phyloP scores from a whole-genome alignment of 768 basidiomycete species.

The Rhodosporidiobolus sp. region DNA sequence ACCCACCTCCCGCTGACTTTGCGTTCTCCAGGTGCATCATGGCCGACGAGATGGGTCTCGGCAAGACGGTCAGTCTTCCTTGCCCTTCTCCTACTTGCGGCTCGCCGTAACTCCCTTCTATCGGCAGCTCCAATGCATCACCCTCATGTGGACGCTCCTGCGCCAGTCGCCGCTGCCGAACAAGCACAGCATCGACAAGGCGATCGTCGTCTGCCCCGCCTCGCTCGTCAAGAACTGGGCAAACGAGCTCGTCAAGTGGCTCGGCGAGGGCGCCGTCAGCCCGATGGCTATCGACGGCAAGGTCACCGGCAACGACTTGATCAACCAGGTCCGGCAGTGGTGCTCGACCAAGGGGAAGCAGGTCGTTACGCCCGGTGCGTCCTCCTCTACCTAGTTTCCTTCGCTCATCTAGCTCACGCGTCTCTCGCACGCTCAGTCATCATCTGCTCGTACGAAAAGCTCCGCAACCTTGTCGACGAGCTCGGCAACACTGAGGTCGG shows the following conservation, averaged over 20 bases:
- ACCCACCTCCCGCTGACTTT: not conserved
- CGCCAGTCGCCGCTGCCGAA: constrained; percentile 89
- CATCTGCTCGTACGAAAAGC: constrained; percentile 97
- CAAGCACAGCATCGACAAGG: constrained; percentile 89
- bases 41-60: constrained; percentile 99
- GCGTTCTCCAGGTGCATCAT: constrained; percentile 79
- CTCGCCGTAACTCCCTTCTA: not conserved
- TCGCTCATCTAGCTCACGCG: not conserved
- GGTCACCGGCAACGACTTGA: constrained; percentile 74
- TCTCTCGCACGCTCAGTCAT: constrained; percentile 63
- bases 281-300: constrained; percentile 88
- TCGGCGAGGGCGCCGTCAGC: constrained; percentile 73
- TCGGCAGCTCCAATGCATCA: constrained; percentile 75
- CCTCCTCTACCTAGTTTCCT: constrained; percentile 9
- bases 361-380: constrained; percentile 68
- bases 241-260: constrained; percentile 96
- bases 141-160: constrained; percentile 88
- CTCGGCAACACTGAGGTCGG: constrained; percentile 79
- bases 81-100: not conserved
- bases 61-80: constrained; percentile 44
- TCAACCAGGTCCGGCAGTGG: constrained; percentile 81
- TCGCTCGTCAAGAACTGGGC: constrained; percentile 98
- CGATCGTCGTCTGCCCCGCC: constrained; percentile 93
- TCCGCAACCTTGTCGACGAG: constrained; percentile 73
- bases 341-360: constrained; percentile 81